Percentiles rank a stretch among this genome's conserved stretches.
Evolutionary conservation across 352 stramenopile genomes (phyloP).

Genomic region (Globisporangium splendens): DNA sequence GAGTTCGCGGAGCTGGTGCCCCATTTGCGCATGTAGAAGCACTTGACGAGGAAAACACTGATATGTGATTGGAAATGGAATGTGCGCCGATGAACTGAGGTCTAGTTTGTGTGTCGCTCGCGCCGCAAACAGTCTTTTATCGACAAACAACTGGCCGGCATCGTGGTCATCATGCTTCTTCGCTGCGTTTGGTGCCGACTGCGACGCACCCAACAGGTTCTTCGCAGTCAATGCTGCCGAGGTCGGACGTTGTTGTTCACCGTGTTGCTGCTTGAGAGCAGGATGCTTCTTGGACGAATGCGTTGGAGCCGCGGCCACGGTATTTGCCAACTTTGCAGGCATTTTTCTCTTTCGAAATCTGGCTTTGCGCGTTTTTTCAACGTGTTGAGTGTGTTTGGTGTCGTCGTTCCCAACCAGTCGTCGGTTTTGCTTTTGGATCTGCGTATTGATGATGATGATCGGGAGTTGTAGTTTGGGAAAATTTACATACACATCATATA

Average conservation of each 20-base stretch:
- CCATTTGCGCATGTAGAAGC: conserved; percentile 24
- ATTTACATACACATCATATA: too few species aligned
- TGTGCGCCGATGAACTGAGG: conserved; percentile 25
- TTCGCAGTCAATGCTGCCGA: neutral
- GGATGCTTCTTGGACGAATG: neutral
- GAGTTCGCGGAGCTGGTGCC: conserved; percentile 41
- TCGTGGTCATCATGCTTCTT: conserved; percentile 1
- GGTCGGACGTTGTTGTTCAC: neutral
- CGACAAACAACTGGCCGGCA: conserved; percentile 14
- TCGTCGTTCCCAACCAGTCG: too few species aligned
- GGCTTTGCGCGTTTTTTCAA: neutral
- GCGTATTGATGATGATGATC: too few species aligned
- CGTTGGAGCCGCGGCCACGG: too few species aligned
- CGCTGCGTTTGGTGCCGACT: neutral
- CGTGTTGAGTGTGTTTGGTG: neutral
- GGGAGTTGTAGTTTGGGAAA: too few species aligned
- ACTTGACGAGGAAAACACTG: conserved; percentile 44
- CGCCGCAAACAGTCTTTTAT: conserved; percentile 25
- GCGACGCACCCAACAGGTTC: neutral
- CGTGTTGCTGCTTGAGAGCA: neutral
- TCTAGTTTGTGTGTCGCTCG: conserved; percentile 32
- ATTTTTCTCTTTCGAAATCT: neutral
- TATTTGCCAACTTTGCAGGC: neutral
- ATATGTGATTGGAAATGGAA: conserved; percentile 9
- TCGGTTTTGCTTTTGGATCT: too few species aligned